phyloP scores from a whole-genome alignment of 805 yeast species.

The Candida yuanshanica region DNA sequence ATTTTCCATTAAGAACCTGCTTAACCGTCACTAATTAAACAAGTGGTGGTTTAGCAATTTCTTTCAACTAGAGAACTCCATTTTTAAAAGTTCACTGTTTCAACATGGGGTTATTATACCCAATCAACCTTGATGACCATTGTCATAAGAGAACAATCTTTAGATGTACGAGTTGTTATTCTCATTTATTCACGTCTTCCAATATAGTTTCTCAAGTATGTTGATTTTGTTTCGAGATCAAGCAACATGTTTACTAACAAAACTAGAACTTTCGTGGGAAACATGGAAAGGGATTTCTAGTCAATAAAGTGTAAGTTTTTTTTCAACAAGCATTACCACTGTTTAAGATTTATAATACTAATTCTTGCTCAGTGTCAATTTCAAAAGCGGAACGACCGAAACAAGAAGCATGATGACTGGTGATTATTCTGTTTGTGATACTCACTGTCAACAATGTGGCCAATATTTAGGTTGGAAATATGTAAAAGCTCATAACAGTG shows the following conservation, averaged over 20 bases:
- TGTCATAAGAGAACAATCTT: slow-evolving; percentile 12
- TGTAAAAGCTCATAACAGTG: slow-evolving; percentile 36
- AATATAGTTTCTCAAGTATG: slow-evolving; percentile 14
- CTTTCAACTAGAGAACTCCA: no score
- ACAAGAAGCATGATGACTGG: slow-evolving; percentile 56
- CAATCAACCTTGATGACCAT: slow-evolving; percentile 13
- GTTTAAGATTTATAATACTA: no score
- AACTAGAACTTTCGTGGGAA: slow-evolving; percentile 44
- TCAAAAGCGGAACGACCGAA: slow-evolving; percentile 30
- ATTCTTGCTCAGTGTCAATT: slow-evolving; percentile 33
- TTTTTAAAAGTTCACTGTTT: no score
- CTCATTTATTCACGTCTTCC: slow-evolving; percentile 17
- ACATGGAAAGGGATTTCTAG: slow-evolving; percentile 53
- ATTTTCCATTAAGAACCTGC: no score
- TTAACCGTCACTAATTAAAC: no score
- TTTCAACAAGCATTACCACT: background rate
- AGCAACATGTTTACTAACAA: slow-evolving; percentile 3
- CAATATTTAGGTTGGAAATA: slow-evolving; percentile 60
- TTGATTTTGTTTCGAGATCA: no score
- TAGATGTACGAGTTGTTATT: slow-evolving; percentile 15
- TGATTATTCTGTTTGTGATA: slow-evolving; percentile 48
- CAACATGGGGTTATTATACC: slow-evolving; percentile 18
- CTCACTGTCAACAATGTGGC: slow-evolving; percentile 50
- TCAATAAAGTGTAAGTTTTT: slow-evolving; percentile 33
- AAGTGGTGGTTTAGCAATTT: no score